phyloP scores from a whole-genome alignment of 768 basidiomycete genomes.

The Galerina marginata region DNA sequence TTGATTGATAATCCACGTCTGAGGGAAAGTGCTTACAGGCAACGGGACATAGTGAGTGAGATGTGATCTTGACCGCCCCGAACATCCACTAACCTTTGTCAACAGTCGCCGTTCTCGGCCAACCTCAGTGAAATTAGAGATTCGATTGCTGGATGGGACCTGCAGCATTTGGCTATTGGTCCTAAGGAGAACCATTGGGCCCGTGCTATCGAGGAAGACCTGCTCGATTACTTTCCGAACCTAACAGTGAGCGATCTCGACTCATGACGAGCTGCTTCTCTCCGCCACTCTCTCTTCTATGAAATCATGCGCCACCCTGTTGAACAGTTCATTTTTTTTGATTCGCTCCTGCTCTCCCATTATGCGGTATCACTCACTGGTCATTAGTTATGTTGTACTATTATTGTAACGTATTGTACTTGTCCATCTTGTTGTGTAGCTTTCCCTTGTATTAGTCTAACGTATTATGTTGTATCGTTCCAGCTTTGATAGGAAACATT shows the following conservation, averaged over 20 bases:
- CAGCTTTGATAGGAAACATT: no score
- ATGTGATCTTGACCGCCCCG: not conserved
- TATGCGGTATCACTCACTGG: not conserved
- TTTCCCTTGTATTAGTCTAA: not conserved
- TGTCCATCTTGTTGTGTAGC: not conserved
- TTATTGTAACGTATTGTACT: not conserved
- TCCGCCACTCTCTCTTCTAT: not conserved
- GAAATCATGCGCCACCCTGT: not conserved
- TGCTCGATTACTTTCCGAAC: not conserved
- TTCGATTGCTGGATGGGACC: conserved; percentile 6
- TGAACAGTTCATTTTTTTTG: not conserved
- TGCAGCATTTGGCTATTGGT: conserved; percentile 12
- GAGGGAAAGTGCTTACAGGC: not conserved
- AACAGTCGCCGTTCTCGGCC: conserved; percentile 5
- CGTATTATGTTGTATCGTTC: not conserved
- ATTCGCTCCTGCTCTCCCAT: not conserved
- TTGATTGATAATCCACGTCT: not conserved
- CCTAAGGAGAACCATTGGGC: conserved; percentile 2
- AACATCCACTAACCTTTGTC: not conserved
- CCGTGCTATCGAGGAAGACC: not conserved
- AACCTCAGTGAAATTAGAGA: not conserved
- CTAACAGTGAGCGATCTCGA: conserved; percentile 7
- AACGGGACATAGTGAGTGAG: not conserved
- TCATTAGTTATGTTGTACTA: not conserved
- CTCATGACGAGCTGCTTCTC: not conserved